Conservation (phyloP, 1,139 yeast genomes). For the Candida glucosophila region DNA sequence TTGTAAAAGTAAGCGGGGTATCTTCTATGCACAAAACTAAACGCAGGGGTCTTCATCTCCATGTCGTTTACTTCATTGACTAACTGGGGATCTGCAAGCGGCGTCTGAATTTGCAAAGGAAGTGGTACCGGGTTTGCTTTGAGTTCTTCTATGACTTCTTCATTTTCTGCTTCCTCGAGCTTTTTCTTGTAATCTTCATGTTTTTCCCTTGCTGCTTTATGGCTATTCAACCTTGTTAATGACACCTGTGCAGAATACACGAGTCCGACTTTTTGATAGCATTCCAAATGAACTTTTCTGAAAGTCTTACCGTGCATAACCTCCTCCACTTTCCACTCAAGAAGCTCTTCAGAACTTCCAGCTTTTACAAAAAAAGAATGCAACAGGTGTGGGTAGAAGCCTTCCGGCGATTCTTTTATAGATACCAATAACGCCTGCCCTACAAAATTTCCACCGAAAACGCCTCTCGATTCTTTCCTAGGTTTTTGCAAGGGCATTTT, state of each 20-base stretch:
- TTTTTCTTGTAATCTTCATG: slow-evolving; percentile 17
- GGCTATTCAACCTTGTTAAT: slow-evolving; percentile 30
- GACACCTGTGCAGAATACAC: slow-evolving; percentile 49
- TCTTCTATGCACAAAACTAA: too few species aligned
- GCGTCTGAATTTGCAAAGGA: slow-evolving; percentile 33
- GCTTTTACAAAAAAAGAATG: slow-evolving; percentile 25
- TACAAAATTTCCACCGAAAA: slow-evolving; percentile 26
- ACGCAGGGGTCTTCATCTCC: too few species aligned
- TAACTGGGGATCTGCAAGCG: slow-evolving; percentile 26
- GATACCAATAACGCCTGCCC: slow-evolving; percentile 32
- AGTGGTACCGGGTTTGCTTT: slow-evolving; percentile 11
- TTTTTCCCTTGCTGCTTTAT: slow-evolving; percentile 11
- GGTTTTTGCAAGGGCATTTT: slow-evolving; percentile 23
- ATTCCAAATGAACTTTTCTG: slow-evolving; percentile 49
- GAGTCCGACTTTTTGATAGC: slow-evolving; percentile 42
- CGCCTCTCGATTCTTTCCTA: slow-evolving; percentile 17
- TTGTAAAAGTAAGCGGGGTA: slow-evolving; percentile 32
- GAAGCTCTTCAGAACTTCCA: slow-evolving; percentile 10
- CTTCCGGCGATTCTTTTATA: slow-evolving; percentile 17
- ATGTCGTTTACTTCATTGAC: too few species aligned
- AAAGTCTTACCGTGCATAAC: slow-evolving; percentile 52
- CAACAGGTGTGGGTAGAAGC: slow-evolving; percentile 28
- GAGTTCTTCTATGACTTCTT: slow-evolving; percentile 19
- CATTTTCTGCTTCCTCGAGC: slow-evolving; percentile 11
- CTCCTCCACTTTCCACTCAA: slow-evolving; percentile 26